phyloP scores from a whole-genome alignment of 306 rosid genomes.

The Ochetophila trinervis region DNA sequence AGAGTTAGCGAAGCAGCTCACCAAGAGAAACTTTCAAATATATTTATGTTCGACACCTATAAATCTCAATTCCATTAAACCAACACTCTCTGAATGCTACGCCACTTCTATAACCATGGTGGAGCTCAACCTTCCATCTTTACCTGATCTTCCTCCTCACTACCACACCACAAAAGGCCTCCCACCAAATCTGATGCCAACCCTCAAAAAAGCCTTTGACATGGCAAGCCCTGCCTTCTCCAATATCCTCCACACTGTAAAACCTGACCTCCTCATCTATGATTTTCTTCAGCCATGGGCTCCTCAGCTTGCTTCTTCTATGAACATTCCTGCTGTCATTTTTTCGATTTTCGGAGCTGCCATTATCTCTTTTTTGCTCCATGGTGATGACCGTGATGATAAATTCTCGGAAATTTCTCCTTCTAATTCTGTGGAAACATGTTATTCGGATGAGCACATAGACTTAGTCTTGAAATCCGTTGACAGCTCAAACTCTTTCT shows the following conservation, averaged over 20 bases:
- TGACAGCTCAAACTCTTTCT: background rate
- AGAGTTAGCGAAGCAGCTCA: constrained; percentile 17
- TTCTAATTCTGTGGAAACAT: background rate
- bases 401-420: background rate
- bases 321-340: constrained; percentile 16
- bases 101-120: constrained; percentile 4
- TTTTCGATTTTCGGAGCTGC: constrained; percentile 8
- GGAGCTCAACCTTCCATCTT: constrained; percentile 26
- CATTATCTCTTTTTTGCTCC: background rate
- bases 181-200: constrained; percentile 26
- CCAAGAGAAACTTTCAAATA: constrained; percentile 8
- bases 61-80: constrained; percentile 6
- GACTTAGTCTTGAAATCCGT: background rate
- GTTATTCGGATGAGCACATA: constrained; percentile 3
- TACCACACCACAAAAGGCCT: constrained; percentile 32
- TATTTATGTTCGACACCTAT: constrained; percentile 17
- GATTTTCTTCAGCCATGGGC: constrained; percentile 37
- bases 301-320: constrained; percentile 13
- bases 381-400: background rate
- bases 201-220: constrained; percentile 26
- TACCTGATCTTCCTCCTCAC: constrained; percentile 26
- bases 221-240: constrained; percentile 19
- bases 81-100: background rate
- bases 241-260: constrained; percentile 14
- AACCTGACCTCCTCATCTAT: constrained; percentile 30